Evolutionary conservation across 78 protist species (phyloP).

Genomic region (Chrysochromulina parva): DNA sequence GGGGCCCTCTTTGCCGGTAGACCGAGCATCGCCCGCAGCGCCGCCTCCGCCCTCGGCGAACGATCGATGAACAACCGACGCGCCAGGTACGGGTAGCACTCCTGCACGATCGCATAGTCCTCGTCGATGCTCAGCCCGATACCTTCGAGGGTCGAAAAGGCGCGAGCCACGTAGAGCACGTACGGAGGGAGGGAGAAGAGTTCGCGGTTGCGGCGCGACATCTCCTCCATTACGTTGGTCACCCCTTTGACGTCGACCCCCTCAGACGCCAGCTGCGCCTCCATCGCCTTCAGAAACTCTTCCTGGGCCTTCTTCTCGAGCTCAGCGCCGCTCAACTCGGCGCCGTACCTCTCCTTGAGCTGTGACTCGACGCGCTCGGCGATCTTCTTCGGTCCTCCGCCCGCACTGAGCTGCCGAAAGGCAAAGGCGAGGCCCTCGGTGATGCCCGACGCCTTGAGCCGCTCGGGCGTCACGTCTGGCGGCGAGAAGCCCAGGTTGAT

Average conservation of each 20-base stretch:
- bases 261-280: background rate
- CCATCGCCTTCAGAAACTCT: background rate
- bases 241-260: background rate
- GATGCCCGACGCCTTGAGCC: background rate
- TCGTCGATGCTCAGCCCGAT: background rate
- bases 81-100: too few relatives aligned
- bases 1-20: too few relatives aligned
- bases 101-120: too few relatives aligned
- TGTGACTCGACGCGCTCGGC: background rate
- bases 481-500: conserved; percentile 42
- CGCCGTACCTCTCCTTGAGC: conserved; percentile 18
- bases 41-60: too few relatives aligned
- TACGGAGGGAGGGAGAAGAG: conserved; percentile 34
- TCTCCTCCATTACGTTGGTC: conserved; percentile 29
- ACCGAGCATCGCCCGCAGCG: too few relatives aligned
- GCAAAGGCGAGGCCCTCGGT: background rate
- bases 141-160: conserved; percentile 29
- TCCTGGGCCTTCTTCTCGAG: background rate
- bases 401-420: conserved; percentile 13
- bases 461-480: background rate
- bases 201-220: background rate
- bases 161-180: conserved; percentile 23
- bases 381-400: conserved; percentile 47
- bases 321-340: background rate
- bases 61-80: too few relatives aligned